Conservation (phyloP, 345 rosid genomes). For the Ricinus communis region DNA sequence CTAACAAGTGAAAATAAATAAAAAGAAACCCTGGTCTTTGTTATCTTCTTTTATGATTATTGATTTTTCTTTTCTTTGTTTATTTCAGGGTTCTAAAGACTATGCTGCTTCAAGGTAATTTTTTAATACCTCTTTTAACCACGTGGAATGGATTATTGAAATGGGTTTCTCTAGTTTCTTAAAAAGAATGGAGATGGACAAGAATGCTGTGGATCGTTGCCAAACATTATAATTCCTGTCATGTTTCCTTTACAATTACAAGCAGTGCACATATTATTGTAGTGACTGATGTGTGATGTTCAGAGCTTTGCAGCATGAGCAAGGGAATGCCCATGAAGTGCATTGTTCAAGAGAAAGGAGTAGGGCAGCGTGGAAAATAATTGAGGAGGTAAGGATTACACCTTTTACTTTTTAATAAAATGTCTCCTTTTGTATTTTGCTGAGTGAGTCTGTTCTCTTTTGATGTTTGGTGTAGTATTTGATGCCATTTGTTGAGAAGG, state of each 20-base stretch:
- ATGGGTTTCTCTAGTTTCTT: constrained; percentile 13
- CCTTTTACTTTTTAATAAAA: neutral
- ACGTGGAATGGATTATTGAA: neutral
- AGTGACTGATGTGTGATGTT: neutral
- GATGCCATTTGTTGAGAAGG: constrained; percentile 35
- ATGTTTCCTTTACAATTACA: neutral
- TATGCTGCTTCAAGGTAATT: constrained; percentile 48
- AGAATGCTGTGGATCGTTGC: constrained; percentile 2
- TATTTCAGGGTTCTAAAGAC: constrained; percentile 42
- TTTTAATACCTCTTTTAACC: too few relatives aligned
- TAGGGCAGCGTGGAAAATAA: constrained; percentile 33
- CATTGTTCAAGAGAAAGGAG: constrained; percentile 34
- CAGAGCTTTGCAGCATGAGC: constrained; percentile 32
- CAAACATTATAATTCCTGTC: neutral
- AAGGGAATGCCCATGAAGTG: constrained; percentile 29
- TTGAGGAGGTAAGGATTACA: constrained; percentile 15
- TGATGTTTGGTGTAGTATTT: constrained; percentile 27
- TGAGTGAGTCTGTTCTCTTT: neutral
- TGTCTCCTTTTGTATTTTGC: neutral
- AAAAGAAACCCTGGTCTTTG: neutral
- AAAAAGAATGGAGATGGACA: neutral
- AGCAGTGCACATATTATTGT: neutral
- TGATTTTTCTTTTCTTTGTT: constrained; percentile 9
- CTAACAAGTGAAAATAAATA: constrained; percentile 13
- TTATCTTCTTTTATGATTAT: neutral